A percentile compares a stretch with the other conserved stretches of the same genome.
phyloP scores from a whole-genome alignment of 768 basidiomycete genomes.

The Chiua virens region DNA sequence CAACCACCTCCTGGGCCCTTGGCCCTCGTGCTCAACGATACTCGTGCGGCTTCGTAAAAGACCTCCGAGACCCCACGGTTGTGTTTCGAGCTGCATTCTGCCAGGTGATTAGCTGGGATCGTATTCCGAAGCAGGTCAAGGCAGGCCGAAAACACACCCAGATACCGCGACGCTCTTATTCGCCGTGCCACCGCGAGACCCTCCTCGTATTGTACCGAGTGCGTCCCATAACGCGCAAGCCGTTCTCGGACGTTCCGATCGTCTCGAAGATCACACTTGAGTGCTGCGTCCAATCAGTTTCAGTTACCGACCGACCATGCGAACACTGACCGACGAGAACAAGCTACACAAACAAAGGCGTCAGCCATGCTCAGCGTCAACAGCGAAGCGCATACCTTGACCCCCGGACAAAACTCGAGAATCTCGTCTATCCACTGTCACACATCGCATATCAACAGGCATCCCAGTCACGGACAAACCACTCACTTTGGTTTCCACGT shows the following conservation, averaged over 20 bases:
- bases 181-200: conserved; percentile 84
- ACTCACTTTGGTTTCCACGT: conserved; percentile 86
- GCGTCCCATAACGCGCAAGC: conserved; percentile 65
- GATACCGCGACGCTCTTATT: conserved; percentile 90
- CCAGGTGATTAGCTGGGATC: not conserved
- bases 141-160: conserved; percentile 55
- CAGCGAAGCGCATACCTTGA: conserved; percentile 86
- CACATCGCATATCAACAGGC: not conserved
- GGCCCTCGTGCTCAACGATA: conserved; percentile 73
- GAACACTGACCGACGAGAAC: conserved; percentile 79
- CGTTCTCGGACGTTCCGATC: conserved; percentile 72
- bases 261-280: conserved; percentile 95
- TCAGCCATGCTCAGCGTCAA: conserved; percentile 4
- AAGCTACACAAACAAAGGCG: conserved; percentile 45
- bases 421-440: conserved; percentile 91
- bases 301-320: not conserved
- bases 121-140: not conserved
- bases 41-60: conserved; percentile 87
- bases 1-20: conserved; percentile 62
- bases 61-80: conserved; percentile 94
- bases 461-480: not conserved
- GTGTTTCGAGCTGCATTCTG: conserved; percentile 97
- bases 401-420: conserved; percentile 89
- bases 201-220: conserved; percentile 88
- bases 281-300: conserved; percentile 47